phyloP scores from a whole-genome alignment of 164 flowering plant genomes.

The Macadamia integrifolia region DNA sequence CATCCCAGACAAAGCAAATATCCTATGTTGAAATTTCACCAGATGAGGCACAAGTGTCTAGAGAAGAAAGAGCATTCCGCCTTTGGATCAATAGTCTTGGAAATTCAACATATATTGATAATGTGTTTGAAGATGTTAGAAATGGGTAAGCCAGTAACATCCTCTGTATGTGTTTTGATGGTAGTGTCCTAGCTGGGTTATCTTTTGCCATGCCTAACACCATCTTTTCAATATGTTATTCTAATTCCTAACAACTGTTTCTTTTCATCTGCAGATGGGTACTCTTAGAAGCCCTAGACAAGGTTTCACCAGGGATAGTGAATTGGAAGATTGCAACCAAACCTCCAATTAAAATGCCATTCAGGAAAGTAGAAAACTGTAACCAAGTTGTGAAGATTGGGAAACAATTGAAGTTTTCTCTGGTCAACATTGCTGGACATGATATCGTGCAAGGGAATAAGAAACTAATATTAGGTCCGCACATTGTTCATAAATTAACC shows the following conservation, averaged over 20 bases:
- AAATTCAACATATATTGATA: conserved; percentile 55
- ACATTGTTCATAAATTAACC: background rate
- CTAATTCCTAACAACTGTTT: background rate
- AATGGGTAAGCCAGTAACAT: conserved; percentile 59
- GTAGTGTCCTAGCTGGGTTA: no score
- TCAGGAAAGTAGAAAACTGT: conserved; percentile 90
- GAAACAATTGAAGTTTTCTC: conserved; percentile 78
- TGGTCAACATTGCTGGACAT: conserved; percentile 88
- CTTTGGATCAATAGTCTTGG: conserved; percentile 91
- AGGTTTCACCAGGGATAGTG: conserved; percentile 80
- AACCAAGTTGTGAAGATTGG: conserved; percentile 92
- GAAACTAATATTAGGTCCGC: conserved; percentile 74
- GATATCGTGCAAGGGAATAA: conserved; percentile 95
- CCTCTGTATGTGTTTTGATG: no score
- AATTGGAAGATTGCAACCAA: conserved; percentile 85
- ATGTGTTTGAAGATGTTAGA: conserved; percentile 78
- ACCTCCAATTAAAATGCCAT: conserved; percentile 93
- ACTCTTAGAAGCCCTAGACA: conserved; percentile 81
- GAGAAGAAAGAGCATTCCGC: conserved; percentile 83
- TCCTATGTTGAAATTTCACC: conserved; percentile 62
- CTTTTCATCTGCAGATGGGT: conserved; percentile 58
- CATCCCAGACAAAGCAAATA: conserved; percentile 61
- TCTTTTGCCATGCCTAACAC: no score
- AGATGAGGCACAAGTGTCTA: conserved; percentile 65
- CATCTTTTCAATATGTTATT: background rate